phyloP scores from a whole-genome alignment of 257 asterid species.

The Primulina eburnea region DNA sequence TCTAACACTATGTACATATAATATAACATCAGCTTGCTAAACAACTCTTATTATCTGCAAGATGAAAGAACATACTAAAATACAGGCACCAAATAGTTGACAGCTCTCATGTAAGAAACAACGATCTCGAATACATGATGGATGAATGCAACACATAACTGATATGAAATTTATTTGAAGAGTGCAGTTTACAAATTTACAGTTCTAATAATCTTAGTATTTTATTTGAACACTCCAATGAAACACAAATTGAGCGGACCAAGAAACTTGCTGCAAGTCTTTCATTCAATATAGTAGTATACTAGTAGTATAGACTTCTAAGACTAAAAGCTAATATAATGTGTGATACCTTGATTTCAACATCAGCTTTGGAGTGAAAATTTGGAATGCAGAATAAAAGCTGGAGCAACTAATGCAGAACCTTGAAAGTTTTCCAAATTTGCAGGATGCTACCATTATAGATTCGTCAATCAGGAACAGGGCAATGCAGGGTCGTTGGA shows the following conservation, averaged over 20 bases:
- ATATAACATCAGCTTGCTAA: too few relatives aligned
- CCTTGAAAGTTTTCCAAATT: slow-evolving; percentile 19
- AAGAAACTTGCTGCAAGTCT: not conserved
- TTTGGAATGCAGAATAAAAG: not conserved
- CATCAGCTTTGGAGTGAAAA: slow-evolving; percentile 15
- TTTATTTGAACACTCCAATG: not conserved
- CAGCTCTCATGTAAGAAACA: not conserved
- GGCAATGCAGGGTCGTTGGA: slow-evolving; percentile 18
- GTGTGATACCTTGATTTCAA: slow-evolving; percentile 3
- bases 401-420: slow-evolving; percentile 3
- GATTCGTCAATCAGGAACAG: slow-evolving; percentile 22
- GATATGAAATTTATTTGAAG: too few relatives aligned
- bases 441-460: slow-evolving; percentile 6
- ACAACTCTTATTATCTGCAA: too few relatives aligned
- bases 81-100: not conserved
- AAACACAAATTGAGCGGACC: not conserved
- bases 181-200: not conserved
- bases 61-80: not conserved
- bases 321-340: slow-evolving; percentile 10
- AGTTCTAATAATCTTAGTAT: too few relatives aligned
- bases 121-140: too few relatives aligned
- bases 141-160: not conserved
- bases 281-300: not conserved
- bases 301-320: not conserved
- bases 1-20: too few relatives aligned